These are phyloP conservation scores for Talaromyces sp. DNA, from an alignment of 2,329 filamentous ascomycete species.

Conservation along the genomic window DNA sequence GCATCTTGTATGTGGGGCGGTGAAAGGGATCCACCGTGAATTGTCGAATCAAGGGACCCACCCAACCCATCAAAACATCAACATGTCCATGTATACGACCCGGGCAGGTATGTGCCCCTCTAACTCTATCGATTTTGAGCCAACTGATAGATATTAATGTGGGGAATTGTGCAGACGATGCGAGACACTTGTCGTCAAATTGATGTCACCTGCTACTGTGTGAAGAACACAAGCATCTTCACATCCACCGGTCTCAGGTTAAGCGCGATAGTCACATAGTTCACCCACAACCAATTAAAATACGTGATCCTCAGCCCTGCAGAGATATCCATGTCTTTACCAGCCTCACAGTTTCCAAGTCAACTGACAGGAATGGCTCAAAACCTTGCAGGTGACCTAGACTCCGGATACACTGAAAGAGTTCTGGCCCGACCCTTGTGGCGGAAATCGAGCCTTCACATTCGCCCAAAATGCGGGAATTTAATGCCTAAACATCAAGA, in stretches of 20 bases:
- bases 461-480: constrained; percentile 5
- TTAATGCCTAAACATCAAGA: constrained; percentile 6
- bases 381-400: constrained; percentile 8
- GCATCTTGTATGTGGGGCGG: constrained; percentile 1
- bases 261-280: background rate
- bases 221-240: background rate
- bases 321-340: background rate
- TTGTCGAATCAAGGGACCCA: background rate
- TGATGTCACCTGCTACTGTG: background rate
- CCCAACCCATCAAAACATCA: background rate
- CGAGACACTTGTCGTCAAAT: background rate
- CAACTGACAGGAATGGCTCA: constrained; percentile 7
- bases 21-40: background rate
- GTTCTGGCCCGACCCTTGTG: constrained; percentile 6
- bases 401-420: background rate
- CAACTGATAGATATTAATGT: background rate
- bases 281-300: background rate
- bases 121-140: background rate
- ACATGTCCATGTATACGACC: background rate
- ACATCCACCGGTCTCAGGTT: background rate
- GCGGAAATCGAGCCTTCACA: background rate
- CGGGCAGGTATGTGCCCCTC: background rate
- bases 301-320: no score
- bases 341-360: constrained; percentile 5
- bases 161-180: no score